Base-by-base conservation (phyloP, 1,139 yeast genomes). In the Protomyces inundatus region DNA sequence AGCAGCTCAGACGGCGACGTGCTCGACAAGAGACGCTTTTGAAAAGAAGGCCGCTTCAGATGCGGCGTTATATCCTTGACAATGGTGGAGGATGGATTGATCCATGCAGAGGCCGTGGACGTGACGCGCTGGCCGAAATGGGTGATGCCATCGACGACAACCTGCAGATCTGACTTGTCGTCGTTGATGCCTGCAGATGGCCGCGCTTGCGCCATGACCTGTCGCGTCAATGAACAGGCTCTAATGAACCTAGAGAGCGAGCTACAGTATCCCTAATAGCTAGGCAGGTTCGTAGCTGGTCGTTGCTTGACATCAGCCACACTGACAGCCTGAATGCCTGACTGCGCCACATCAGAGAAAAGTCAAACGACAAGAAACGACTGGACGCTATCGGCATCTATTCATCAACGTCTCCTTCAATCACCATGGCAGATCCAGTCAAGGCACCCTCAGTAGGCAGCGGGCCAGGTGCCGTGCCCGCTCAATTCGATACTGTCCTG, bases 401-500 rank as follows among this genome's bases (percentile, higher is more conserved):
- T n/a, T 42, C 12, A 42, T n/a, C 48, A 42, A 14, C 39, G 1
- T 9, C 23, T 23, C 23, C 23, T 23, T 23, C 23, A 23, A 23
- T 23, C 1, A 34, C 4, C 33, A 34, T 42, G 48, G 48, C 48
- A 42, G 48, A 42, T 33, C 53, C 53, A 33, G 14, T 14, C 12
- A 33, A 50, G 48, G 46, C 45, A n/a, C 54, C 36, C 36, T 46
- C 62, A 7, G 65, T 51, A n/a, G 65, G 65, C 52, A 37, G 64
- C 6, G 65, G 65, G 16, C 60, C 64, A 3, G 64, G 36, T 37
- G 64, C 68, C 68, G 72, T 70, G 34, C 64, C 70, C 9, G 63
- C 65, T 23, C 61, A 67, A 37, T 70, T 70, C 77, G 97, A 93
- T 83, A 93, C 98, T 81, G 90, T 93, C 71, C 82, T 93, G 80